Percentiles rank a stretch among this genome's conserved stretches.
These are phyloP conservation scores for Boeremia exigua DNA, from an alignment of 2,329 filamentous ascomycete genomes.

Conservation along the genomic window DNA sequence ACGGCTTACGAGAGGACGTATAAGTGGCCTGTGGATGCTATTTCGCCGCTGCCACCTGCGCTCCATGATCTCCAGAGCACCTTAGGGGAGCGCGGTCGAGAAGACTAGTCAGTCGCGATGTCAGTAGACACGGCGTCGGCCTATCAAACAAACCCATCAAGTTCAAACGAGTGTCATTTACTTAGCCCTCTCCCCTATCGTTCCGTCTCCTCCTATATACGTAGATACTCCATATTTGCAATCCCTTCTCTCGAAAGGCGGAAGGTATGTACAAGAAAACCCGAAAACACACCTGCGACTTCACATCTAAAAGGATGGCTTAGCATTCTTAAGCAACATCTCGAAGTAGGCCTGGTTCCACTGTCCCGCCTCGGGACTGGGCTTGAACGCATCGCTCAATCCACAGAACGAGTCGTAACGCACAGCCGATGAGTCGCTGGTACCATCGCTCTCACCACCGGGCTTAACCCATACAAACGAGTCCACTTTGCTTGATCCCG, in stretches of 20 bases:
- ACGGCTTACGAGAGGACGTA: conserved; percentile 1
- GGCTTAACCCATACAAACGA: conserved; percentile 77
- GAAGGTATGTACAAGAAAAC: too few species aligned
- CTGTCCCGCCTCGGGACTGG: conserved; percentile 71
- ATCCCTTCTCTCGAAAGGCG: too few species aligned
- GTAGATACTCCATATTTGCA: conserved; percentile 19
- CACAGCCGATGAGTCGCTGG: conserved; percentile 49
- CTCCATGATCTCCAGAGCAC: not conserved
- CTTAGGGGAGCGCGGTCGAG: not conserved
- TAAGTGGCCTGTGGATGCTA: not conserved
- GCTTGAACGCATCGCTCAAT: conserved; percentile 61
- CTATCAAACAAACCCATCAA: too few species aligned
- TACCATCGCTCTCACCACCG: conserved; percentile 63
- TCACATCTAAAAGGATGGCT: conserved; percentile 42
- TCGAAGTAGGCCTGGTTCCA: conserved; percentile 65
- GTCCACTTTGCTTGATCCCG: conserved; percentile 64
- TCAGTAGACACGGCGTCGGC: too few species aligned
- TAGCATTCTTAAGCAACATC: conserved; percentile 47
- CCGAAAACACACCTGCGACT: not conserved
- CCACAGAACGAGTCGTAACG: conserved; percentile 66
- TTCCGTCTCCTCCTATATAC: not conserved
- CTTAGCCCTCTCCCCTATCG: not conserved
- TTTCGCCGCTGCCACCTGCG: not conserved
- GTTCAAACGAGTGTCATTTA: conserved; percentile 4
- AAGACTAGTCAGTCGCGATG: not conserved